A percentile compares a stretch with the other conserved stretches of the same genome.
phyloP scores from a whole-genome alignment of 2,329 filamentous ascomycete genomes.

The Fusarium sp. region DNA sequence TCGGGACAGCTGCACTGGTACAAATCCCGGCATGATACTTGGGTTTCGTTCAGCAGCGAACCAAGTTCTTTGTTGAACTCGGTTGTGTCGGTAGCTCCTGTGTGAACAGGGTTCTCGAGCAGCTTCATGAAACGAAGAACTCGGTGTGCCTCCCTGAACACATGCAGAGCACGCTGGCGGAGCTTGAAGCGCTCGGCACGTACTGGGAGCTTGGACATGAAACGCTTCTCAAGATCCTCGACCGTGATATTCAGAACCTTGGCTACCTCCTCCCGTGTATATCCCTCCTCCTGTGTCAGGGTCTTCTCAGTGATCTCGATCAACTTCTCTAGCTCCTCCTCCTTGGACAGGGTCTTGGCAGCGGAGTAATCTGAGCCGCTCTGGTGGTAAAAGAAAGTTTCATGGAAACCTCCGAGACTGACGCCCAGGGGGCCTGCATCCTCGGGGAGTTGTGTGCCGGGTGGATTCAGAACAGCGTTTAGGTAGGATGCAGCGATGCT shows the following conservation, averaged over 20 bases:
- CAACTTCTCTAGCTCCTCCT: conserved; percentile 79
- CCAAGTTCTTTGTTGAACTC: conserved; percentile 78
- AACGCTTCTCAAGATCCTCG: conserved; percentile 78
- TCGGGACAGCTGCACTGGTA: conserved; percentile 95
- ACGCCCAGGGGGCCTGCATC: conserved; percentile 87
- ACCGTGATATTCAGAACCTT: conserved; percentile 75
- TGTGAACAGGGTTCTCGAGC: conserved; percentile 66
- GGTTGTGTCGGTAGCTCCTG: conserved; percentile 62
- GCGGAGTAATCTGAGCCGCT: conserved; percentile 53
- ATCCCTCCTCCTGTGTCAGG: conserved; percentile 83
- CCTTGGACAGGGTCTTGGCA: conserved; percentile 58
- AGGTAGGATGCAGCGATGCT: conserved; percentile 83
- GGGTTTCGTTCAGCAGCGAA: conserved; percentile 87
- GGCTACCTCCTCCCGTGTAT: conserved; percentile 88
- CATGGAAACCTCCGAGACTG: conserved; percentile 87
- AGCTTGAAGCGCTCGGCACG: conserved; percentile 89
- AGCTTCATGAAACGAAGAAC: conserved; percentile 86
- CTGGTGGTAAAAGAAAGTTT: conserved; percentile 76
- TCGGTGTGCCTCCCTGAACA: conserved; percentile 88
- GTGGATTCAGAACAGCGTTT: conserved; percentile 67
- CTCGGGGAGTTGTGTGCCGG: conserved; percentile 71
- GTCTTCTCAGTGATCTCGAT: conserved; percentile 76
- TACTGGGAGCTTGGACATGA: conserved; percentile 89
- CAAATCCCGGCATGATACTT: conserved; percentile 84
- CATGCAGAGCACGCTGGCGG: conserved; percentile 87